Evolutionary conservation across 2,329 filamentous ascomycete genomes (phyloP).

Genomic region (Blumeriella jaapii): DNA sequence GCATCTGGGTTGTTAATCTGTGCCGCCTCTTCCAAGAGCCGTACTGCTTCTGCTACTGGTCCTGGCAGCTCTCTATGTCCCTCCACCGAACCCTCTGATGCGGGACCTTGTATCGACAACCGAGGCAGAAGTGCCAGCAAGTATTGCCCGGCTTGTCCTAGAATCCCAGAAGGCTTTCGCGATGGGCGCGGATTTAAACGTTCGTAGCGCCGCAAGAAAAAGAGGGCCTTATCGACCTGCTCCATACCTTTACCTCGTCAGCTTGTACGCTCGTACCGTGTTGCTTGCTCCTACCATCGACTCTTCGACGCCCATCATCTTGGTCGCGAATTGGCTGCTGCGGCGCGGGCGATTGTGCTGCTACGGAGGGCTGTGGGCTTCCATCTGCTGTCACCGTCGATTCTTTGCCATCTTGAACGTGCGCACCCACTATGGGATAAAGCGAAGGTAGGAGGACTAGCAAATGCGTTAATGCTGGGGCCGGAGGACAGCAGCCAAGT

Average conservation of each 20-base stretch:
- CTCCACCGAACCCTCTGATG: conserved; percentile 18
- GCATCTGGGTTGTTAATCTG: conserved; percentile 59
- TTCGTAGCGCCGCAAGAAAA: conserved; percentile 26
- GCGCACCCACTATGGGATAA: conserved; percentile 14
- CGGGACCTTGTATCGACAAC: conserved; percentile 52
- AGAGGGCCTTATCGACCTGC: conserved; percentile 28
- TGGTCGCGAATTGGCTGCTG: conserved; percentile 21
- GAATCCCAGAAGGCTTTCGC: conserved; percentile 42
- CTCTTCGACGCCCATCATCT: conserved; percentile 14
- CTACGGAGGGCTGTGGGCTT: conserved; percentile 20
- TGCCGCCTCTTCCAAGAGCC: conserved; percentile 46
- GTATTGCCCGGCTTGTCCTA: conserved; percentile 48
- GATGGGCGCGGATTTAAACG: conserved; percentile 22
- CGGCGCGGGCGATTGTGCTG: conserved; percentile 18
- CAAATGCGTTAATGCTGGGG: conserved; percentile 3
- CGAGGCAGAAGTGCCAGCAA: conserved; percentile 49
- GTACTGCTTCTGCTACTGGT: conserved; percentile 44
- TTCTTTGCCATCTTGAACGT: conserved; percentile 15
- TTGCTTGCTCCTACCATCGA: conserved; percentile 17
- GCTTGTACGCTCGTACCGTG: background rate
- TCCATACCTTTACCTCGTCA: conserved; percentile 23
- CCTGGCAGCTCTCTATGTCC: conserved; percentile 33
- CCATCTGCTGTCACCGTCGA: conserved; percentile 15
- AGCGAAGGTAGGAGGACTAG: conserved; percentile 23
- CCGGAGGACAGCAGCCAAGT: background rate